Percentiles rank a stretch among this genome's conserved stretches.
These are phyloP conservation scores for Paramecium primaurelia DNA, from an alignment of 73 alveolate genomes.

Conservation along the genomic window DNA sequence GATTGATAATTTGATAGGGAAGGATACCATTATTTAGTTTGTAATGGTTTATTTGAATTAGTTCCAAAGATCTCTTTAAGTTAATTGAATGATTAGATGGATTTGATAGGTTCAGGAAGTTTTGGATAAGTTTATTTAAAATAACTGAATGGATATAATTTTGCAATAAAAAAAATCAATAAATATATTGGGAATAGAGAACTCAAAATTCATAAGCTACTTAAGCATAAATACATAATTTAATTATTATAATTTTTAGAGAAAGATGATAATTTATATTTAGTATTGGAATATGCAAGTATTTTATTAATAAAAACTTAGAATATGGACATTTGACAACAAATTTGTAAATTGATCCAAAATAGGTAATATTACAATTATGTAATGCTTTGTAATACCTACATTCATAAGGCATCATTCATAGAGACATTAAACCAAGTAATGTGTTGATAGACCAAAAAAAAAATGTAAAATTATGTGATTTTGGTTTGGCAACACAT, in stretches of 20 bases:
- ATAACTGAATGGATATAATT: constrained; percentile 28
- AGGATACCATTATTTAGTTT: neutral
- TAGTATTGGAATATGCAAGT: neutral
- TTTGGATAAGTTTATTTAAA: constrained; percentile 6
- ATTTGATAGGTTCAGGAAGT: neutral
- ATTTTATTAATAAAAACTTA: neutral
- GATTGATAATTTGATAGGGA: neutral
- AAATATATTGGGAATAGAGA: constrained; percentile 3
- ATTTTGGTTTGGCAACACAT: constrained; percentile 58
- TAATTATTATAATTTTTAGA: neutral
- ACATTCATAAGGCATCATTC: constrained; percentile 54
- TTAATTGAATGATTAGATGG: neutral
- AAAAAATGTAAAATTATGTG: constrained; percentile 58
- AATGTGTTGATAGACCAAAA: constrained; percentile 60
- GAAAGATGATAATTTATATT: neutral
- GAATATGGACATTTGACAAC: neutral
- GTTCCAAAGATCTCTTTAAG: neutral
- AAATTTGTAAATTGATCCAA: neutral
- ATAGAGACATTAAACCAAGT: constrained; percentile 73
- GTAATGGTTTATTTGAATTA: neutral
- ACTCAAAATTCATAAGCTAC: neutral
- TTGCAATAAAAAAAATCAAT: constrained; percentile 1
- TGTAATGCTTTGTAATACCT: constrained; percentile 51
- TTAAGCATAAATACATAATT: neutral
- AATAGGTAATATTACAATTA: neutral